Evolutionary conservation across 2,329 filamentous ascomycete genomes (phyloP), one percentile per base, ranked within the genome.

Genomic region (Thelonectria rubi): DNA sequence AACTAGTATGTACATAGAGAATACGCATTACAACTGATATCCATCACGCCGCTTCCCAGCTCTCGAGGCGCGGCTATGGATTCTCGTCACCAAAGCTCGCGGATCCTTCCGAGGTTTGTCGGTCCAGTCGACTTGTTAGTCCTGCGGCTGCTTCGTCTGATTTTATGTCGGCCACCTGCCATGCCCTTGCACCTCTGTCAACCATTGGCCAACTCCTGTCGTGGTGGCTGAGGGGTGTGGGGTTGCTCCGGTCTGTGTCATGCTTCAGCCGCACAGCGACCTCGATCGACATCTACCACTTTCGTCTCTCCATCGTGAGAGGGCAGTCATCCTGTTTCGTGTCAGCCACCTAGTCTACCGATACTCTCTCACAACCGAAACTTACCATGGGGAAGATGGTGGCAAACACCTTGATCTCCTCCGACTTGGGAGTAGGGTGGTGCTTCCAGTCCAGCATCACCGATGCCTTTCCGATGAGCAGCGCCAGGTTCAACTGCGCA

Each of bases 371-470:
- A 12, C 15, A 14, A 17, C 18, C 30, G 2, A 14, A 53, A 81
- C 89, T 78, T 80, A 96, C 94, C 91, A 91, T 91, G 58, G 95
- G 95, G 85, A 99, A 99, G 71, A 99, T 97, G 26, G 93, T 97
- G 42, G 95, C 95, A 80, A 98, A 99, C 69, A 98, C 94, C 82
- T 97, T 94, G 79, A 99, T 98, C 78, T 97, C 90, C 81, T 99
- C 95, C 0, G 92, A 97, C 61, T 83, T 74, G 0, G 91, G 88
- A 11, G 95, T 98, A 17, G 93, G 80, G 75, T 93, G 88, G 78
- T 99, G 95, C 76, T 89, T 86, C 94, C 94, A 98, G 78, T 98
- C 88, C 69, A 98, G 83, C 74, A 89, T 83, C 77, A 97, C 84
- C 67, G 92, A 91, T 9, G 93, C 94, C 85, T 95, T 97, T 75